A percentile compares a stretch with the other conserved stretches of the same genome.
Evolutionary conservation across 108 stramenopile species (phyloP).

Genomic region (Nitzschia sp.): DNA sequence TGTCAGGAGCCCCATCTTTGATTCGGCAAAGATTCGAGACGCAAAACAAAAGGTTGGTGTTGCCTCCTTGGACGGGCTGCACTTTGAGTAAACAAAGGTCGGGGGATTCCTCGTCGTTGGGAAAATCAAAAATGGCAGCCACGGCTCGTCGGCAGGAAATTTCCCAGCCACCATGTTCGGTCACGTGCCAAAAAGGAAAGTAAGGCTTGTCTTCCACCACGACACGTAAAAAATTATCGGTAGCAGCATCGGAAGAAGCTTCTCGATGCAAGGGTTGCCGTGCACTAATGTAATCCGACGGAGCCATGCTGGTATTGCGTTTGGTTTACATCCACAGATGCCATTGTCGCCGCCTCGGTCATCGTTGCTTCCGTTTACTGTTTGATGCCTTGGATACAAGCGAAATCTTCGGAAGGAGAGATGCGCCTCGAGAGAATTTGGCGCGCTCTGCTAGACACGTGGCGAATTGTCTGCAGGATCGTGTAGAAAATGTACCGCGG

Average conservation of each 20-base stretch:
- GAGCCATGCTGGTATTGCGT: too few species aligned
- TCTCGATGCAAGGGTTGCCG: not conserved
- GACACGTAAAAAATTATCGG: not conserved
- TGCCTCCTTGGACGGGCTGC: conserved; percentile 67
- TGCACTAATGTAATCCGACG: conserved; percentile 1
- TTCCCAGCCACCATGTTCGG: conserved; percentile 26
- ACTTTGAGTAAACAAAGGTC: conserved; percentile 24
- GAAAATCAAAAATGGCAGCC: conserved; percentile 13
- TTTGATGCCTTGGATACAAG: too few species aligned
- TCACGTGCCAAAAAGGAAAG: conserved; percentile 42
- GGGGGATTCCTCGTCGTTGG: not conserved
- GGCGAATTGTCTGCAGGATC: too few species aligned
- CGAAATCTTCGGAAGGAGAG: too few species aligned
- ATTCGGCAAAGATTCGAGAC: conserved; percentile 24
- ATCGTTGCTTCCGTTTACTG: too few species aligned
- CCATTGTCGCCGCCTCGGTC: too few species aligned
- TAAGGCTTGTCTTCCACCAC: conserved; percentile 56
- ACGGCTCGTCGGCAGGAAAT: conserved; percentile 19
- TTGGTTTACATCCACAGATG: too few species aligned
- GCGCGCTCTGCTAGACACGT: too few species aligned
- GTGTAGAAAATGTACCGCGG: too few species aligned
- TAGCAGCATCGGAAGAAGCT: not conserved
- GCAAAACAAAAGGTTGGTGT: conserved; percentile 75
- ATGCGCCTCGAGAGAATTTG: too few species aligned
- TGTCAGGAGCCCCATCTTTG: conserved; percentile 22